A percentile compares a stretch with the other conserved stretches of the same genome.
phyloP scores from a whole-genome alignment of 2,329 filamentous ascomycete species.

The Cyanodermella asteris region DNA sequence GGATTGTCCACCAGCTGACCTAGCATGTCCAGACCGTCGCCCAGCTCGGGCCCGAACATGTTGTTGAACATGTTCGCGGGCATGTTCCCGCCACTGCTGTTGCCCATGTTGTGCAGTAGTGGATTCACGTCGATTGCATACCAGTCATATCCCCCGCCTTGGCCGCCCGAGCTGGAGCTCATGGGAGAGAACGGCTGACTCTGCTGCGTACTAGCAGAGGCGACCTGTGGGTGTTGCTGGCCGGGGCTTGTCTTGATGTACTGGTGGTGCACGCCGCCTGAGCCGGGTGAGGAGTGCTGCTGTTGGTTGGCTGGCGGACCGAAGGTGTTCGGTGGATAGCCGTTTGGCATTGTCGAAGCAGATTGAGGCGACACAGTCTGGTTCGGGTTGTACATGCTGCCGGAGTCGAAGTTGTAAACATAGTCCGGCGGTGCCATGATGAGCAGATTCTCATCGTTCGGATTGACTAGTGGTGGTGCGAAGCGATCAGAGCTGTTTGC shows the following conservation, averaged over 20 bases:
- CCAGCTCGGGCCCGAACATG: conserved; percentile 5
- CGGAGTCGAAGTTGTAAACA: conserved; percentile 23
- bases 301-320: conserved; percentile 2
- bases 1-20: conserved; percentile 19
- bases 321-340: conserved; percentile 2
- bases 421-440: conserved; percentile 25
- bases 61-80: conserved; percentile 4
- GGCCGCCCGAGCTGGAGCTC: too few relatives aligned
- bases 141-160: conserved; percentile 8
- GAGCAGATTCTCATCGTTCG: conserved; percentile 21
- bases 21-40: conserved; percentile 8
- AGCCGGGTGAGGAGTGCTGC: conserved; percentile 1
- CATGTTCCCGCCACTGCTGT: neutral
- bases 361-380: too few relatives aligned
- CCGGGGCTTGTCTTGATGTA: conserved; percentile 1
- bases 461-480: conserved; percentile 16
- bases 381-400: conserved; percentile 13
- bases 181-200: neutral
- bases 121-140: conserved; percentile 7
- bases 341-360: too few relatives aligned
- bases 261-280: neutral
- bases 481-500: neutral
- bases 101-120: conserved; percentile 1
- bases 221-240: neutral
- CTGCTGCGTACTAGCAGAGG: neutral